Percentiles rank a stretch among this genome's conserved stretches.
phyloP scores from a whole-genome alignment of 2,329 filamentous ascomycete species.

The Balansia obtecta region DNA sequence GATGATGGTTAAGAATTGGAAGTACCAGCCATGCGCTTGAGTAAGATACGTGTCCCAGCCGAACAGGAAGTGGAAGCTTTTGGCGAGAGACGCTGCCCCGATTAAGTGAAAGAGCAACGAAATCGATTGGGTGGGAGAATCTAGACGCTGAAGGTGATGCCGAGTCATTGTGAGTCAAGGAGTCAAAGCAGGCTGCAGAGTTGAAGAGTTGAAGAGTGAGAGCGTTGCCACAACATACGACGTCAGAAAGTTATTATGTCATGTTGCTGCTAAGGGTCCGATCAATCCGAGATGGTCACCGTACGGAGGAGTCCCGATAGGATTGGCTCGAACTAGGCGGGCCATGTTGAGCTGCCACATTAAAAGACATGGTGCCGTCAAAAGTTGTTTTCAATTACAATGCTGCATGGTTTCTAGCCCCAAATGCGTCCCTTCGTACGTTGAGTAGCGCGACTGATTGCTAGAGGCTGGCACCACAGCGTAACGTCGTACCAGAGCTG shows the following conservation, averaged over 20 bases:
- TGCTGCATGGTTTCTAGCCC: background rate
- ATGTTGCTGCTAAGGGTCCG: background rate
- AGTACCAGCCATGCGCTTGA: constrained; percentile 52
- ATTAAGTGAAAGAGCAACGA: constrained; percentile 50
- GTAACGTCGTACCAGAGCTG: background rate
- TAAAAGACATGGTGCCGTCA: background rate
- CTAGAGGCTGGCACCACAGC: background rate
- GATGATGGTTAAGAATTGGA: constrained; percentile 64
- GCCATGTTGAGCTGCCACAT: background rate
- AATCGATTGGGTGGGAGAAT: constrained; percentile 52
- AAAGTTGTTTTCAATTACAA: background rate
- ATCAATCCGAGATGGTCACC: background rate
- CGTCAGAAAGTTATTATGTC: background rate
- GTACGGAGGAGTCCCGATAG: background rate
- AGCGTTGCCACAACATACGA: background rate
- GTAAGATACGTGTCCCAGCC: constrained; percentile 39
- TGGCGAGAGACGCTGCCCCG: constrained; percentile 39
- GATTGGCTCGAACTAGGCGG: background rate
- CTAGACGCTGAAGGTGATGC: constrained; percentile 54
- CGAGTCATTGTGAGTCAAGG: constrained; percentile 21
- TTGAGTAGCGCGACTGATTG: background rate
- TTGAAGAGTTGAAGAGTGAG: background rate
- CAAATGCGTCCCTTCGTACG: background rate
- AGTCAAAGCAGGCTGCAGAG: background rate
- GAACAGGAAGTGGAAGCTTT: constrained; percentile 39